Base-by-base conservation (phyloP, 495 filamentous ascomycete genomes). In the Penicillium herquei region DNA sequence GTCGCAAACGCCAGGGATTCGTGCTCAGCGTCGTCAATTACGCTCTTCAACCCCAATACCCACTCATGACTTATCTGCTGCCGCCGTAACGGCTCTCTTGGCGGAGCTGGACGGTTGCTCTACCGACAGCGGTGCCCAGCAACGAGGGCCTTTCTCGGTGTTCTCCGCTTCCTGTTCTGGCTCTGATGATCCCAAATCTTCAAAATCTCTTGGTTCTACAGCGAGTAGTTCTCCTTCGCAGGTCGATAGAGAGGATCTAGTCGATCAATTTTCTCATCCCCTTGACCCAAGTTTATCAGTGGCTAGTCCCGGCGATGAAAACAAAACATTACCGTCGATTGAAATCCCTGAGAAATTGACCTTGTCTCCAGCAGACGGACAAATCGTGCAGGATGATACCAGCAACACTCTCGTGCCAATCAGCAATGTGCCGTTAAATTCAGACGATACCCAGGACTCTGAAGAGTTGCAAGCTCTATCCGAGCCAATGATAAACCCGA, bases 121-220 rank as follows among this genome's bases (percentile, higher is more conserved):
- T 9, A 59, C 47, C 17, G 51, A 63, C 39, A 53, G 56, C 21
- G 34, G 21, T 30, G 54, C 57, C 21, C 56, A 63, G 44, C 61
- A 64, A 45, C 52, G 61, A 39, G 61, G 64, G 14, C 61, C 61
- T 50, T 64, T 66, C 31, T 61, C 64, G 47, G 64, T 66, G n/a
- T 65, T 65, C 43, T 64, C 61, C 49, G 46, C 51, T 12, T 52
- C 59, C 3, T 51, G 50, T 9, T 16, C 47, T 18, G 42, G 16
- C 1, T 21, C 41, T 0, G 31, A 53, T 26, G 44, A 51, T 7
- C 13, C 21, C 6, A 14, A 18, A 4, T 5, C 33, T 12, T 12
- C n/a, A 17, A 7, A 6, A 10, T 2, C 2, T 11, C 13, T 49
- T 21, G 47, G 37, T 6, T 49, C 32, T 9, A 37, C 3, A 46